Evolutionary conservation across 1,284 basidiomycete genomes (phyloP), one percentile per base, ranked within the genome.

Genomic region (Ceraceosorus guamensis): DNA sequence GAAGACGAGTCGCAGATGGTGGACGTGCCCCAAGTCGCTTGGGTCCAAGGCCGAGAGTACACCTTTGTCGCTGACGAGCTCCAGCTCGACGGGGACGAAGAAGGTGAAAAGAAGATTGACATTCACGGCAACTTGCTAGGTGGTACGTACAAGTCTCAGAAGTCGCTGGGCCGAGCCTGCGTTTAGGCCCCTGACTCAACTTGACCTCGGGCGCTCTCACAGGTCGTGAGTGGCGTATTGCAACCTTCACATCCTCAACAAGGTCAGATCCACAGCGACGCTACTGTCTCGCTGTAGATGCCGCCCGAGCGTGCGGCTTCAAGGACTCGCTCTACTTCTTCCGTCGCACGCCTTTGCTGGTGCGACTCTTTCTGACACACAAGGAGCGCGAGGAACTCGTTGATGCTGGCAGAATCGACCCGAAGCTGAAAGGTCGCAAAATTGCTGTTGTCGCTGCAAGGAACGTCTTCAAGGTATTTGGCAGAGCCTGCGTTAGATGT

Each of bases 321-420:
- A 85, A 90, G 55, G 95, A 98, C 77, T 96, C 92, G 7, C 80
- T 97, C 10, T 96, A 95, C 77, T 96, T 97, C 77, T 93, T 96
- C 78, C 86, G 95, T 10, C 83, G 89, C 5, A 93, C 93, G 67
- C 85, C 85, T 0, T 83, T 89, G 35, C 87, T 95, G 24, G 82
- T 91, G 80, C 97, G 97, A 78, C 81, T 95, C 54, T 87, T 57
- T 52, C 59, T 74, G 2, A 46, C 54, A 8, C 63, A 63, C 47
- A 59, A 55, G 16, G 93, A 97, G 78, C 92, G 96, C 75, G 90
- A 95, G 65, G 84, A 85, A 68, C 84, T 98, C 68, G 95, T 97
- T 68, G 83, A 84, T 37, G 83, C 84, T 48, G 89, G 91, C 3
- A 87, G 91, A 71, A 83, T 97, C 1, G 87, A 89, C 46, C 85